These are phyloP conservation scores for Colletotrichum phormii DNA, from an alignment of 2,329 filamentous ascomycete species.

Conservation along the genomic window DNA sequence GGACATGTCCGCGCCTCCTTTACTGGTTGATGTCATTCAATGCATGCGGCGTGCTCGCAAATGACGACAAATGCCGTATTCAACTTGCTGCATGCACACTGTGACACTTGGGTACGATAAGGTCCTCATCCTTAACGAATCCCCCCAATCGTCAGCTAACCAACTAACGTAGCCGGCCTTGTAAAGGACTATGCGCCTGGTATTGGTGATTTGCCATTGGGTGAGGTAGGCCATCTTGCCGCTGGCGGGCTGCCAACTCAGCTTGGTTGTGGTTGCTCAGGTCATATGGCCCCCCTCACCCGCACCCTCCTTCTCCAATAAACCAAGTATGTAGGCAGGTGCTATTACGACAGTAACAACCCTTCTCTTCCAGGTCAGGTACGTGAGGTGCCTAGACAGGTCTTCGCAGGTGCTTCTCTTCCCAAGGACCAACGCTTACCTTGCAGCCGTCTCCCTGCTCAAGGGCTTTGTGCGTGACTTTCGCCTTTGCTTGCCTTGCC, in stretches of 20 bases:
- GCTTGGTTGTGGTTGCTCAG: not conserved
- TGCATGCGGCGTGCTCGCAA: not conserved
- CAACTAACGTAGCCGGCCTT: not conserved
- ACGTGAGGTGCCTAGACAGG: not conserved
- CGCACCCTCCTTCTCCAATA: not conserved
- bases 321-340: not conserved
- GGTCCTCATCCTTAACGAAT: not conserved
- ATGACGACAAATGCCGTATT: not conserved
- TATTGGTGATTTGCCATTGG: not conserved
- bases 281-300: constrained; percentile 7
- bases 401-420: not conserved
- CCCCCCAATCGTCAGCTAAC: not conserved
- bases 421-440: not conserved
- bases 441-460: not conserved
- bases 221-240: not conserved
- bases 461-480: not conserved
- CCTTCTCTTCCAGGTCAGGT: not conserved
- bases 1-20: not conserved
- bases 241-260: constrained; percentile 9
- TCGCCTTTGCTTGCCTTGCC: not conserved
- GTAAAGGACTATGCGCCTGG: not conserved
- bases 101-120: not conserved
- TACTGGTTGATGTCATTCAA: not conserved
- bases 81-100: not conserved
- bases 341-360: not conserved